Base-by-base conservation (phyloP, 257 asterid species). In the Rehmannia glutinosa region DNA sequence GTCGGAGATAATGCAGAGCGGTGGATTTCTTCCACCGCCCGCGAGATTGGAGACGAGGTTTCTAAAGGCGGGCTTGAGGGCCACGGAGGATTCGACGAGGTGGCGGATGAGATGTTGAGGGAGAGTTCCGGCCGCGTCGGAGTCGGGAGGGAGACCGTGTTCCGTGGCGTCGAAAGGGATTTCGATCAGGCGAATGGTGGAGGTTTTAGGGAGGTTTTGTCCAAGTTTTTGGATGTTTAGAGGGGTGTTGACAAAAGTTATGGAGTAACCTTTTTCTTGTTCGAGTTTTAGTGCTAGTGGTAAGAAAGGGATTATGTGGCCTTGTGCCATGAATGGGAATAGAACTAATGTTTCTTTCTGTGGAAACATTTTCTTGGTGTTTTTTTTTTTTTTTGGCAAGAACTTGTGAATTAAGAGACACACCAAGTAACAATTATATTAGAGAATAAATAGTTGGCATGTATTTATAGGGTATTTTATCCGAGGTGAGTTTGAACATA, bases 301-400 rank as follows among this genome's bases (percentile, higher is more conserved):
- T 4, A 78, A 33, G 67, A 78, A 78, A 12, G 76, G 79, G 46
- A 63, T 73, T 3, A 64, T 68, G 17, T 77, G 79, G 70, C 76
- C 78, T 73, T 77, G 76, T 32, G 73, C 79, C 82, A 77, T 75
- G 75, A 68, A 75, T 10, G 79, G 72, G 56, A 75, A 75, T 1
- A 75, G 38, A 3, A 75, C 50, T 62, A 69, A 62, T 55, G n/a
- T 42, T 62, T 69, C 38, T n/a, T 33, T 61, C 36, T 33, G 23
- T n/a, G 41, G 52, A 52, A 56, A 19, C 65, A 68, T n/a, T n/a
- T n/a, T n/a, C n/a, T n/a, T n/a, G n/a, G n/a, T n/a, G n/a, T 55
- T 27, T 11, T 33, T 64, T 17, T 9, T 38, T 33, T 33, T 10
- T 33, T 33, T 6, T 33, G 9, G 8, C 39, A 33, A 4, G 8